These are phyloP conservation scores for Aschersonia sp. DNA, from an alignment of 2,329 filamentous ascomycete species.

Conservation along the genomic window DNA sequence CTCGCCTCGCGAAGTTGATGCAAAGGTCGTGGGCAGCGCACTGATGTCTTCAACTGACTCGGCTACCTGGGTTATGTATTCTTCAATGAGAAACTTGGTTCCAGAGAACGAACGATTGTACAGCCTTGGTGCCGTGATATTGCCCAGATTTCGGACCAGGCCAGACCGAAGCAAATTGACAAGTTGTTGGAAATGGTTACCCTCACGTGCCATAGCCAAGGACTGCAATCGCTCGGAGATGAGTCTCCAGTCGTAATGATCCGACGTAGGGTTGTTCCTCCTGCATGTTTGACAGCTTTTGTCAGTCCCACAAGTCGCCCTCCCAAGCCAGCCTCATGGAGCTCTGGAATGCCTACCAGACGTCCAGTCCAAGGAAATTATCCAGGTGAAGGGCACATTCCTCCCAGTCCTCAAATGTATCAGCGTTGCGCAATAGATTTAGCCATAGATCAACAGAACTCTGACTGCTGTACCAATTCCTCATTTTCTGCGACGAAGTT, in stretches of 20 bases:
- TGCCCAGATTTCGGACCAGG: conserved; percentile 73
- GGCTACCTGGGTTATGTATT: conserved; percentile 78
- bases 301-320: not conserved
- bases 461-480: conserved; percentile 51
- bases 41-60: conserved; percentile 67
- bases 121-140: conserved; percentile 67
- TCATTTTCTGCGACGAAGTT: conserved; percentile 41
- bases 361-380: conserved; percentile 61
- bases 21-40: conserved; percentile 42
- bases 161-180: conserved; percentile 70
- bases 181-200: conserved; percentile 57
- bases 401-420: conserved; percentile 74
- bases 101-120: conserved; percentile 79
- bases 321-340: not conserved
- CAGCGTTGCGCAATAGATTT: conserved; percentile 48
- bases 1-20: conserved; percentile 15
- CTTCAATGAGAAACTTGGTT: conserved; percentile 80
- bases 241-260: conserved; percentile 74
- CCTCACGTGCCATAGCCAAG: conserved; percentile 53
- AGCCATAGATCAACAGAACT: conserved; percentile 51
- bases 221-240: conserved; percentile 64
- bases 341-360: conserved; percentile 43
- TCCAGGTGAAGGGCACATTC: conserved; percentile 74
- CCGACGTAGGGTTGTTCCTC: conserved; percentile 68
- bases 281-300: conserved; percentile 22